Conservation (phyloP, 2,329 filamentous ascomycete species). For the Colletotrichum lini region DNA sequence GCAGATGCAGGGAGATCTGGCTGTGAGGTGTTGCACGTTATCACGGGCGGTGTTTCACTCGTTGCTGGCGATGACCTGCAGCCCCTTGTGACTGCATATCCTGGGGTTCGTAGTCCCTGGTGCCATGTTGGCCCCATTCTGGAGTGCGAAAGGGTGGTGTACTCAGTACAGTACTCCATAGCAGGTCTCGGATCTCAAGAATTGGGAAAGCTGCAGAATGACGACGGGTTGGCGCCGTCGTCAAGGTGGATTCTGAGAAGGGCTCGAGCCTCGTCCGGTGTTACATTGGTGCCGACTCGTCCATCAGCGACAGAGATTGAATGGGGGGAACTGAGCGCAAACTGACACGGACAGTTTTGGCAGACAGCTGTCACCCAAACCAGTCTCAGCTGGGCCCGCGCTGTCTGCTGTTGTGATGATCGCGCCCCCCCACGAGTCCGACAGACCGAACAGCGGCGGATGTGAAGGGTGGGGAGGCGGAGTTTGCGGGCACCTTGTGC, state of each 20-base stretch:
- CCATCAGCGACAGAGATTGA: neutral
- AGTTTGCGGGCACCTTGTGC: neutral
- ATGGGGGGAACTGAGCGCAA: slow-evolving; percentile 12
- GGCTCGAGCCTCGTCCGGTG: slow-evolving; percentile 35
- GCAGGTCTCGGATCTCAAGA: slow-evolving; percentile 13
- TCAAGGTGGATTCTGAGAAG: slow-evolving; percentile 21
- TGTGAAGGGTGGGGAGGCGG: neutral
- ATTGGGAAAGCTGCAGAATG: slow-evolving; percentile 14
- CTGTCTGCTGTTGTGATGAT: neutral
- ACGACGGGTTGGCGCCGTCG: slow-evolving; percentile 6
- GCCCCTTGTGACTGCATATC: slow-evolving; percentile 30
- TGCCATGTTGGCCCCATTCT: slow-evolving; percentile 1
- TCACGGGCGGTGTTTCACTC: slow-evolving; percentile 29
- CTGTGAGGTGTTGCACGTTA: neutral
- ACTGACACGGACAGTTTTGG: slow-evolving; percentile 6
- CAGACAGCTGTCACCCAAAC: slow-evolving; percentile 26
- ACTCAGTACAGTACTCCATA: neutral
- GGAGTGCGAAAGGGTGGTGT: neutral
- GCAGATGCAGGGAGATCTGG: neutral
- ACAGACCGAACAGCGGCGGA: neutral
- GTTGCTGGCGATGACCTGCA: slow-evolving; percentile 29
- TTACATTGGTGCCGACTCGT: slow-evolving; percentile 11
- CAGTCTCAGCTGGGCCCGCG: neutral
- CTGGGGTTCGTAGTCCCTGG: slow-evolving; percentile 21
- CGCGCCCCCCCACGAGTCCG: slow-evolving; percentile 8